phyloP scores from a whole-genome alignment of 2,329 filamentous ascomycete species.

The Trichoderma atrobrunneum region DNA sequence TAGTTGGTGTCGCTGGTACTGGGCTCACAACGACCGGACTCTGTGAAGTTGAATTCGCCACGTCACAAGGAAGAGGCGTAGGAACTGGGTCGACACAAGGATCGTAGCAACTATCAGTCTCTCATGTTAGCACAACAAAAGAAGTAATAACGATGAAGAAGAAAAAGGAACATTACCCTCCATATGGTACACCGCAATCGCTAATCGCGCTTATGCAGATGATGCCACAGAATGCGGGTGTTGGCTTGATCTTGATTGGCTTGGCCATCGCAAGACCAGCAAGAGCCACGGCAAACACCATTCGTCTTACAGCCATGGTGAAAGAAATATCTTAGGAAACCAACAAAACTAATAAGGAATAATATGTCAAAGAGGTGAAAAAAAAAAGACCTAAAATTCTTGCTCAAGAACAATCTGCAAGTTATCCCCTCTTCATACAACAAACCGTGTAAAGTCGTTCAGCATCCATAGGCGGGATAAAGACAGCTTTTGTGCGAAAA shows the following conservation, averaged over 20 bases:
- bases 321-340: background rate
- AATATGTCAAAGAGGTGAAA: background rate
- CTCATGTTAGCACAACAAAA: background rate
- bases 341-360: background rate
- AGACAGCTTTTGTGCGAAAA: background rate
- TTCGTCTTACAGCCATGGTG: background rate
- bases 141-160: background rate
- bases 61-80: conserved; percentile 22
- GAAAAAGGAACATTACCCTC: conserved; percentile 26
- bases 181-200: conserved; percentile 28
- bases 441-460: background rate
- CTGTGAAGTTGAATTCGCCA: background rate
- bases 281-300: background rate
- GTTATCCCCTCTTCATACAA: background rate
- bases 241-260: background rate
- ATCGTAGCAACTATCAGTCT: conserved; percentile 30
- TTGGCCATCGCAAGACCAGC: background rate
- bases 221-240: background rate
- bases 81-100: conserved; percentile 28
- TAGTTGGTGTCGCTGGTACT: background rate
- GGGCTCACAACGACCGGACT: background rate
- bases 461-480: background rate
- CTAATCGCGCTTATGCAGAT: conserved; percentile 32
- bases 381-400: too few species aligned
- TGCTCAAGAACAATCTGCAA: too few species aligned